Evolutionary conservation across 495 filamentous ascomycete species (phyloP).

Genomic region (Glarea lozoyensis): DNA sequence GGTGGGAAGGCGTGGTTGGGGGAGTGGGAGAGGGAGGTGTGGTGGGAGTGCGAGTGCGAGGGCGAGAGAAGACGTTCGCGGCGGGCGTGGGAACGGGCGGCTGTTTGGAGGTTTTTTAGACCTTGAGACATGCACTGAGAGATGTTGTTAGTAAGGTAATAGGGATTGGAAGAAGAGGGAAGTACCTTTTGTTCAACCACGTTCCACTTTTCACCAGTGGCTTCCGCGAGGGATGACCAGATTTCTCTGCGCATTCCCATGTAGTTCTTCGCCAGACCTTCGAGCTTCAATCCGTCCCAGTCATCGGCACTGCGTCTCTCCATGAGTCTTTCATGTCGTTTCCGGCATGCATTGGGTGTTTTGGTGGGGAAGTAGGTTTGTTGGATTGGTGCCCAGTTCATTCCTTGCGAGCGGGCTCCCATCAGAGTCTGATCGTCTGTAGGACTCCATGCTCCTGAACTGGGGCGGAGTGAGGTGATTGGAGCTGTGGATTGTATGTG

Average conservation of each 20-base stretch:
- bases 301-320: slow-evolving; percentile 55
- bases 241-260: slow-evolving; percentile 60
- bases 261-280: slow-evolving; percentile 58
- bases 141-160: slow-evolving; percentile 1
- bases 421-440: slow-evolving; percentile 57
- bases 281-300: slow-evolving; percentile 59
- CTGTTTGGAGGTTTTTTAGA: slow-evolving; percentile 47
- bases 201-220: slow-evolving; percentile 60
- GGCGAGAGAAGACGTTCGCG: slow-evolving; percentile 34
- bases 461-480: slow-evolving; percentile 36
- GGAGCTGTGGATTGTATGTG: no score
- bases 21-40: neutral
- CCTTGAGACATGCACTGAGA: slow-evolving; percentile 47
- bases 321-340: slow-evolving; percentile 67
- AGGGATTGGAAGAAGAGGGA: neutral
- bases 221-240: slow-evolving; percentile 54
- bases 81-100: slow-evolving; percentile 39
- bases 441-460: slow-evolving; percentile 51
- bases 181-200: slow-evolving; percentile 59
- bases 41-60: neutral
- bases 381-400: slow-evolving; percentile 68
- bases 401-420: slow-evolving; percentile 48
- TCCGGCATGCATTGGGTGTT: slow-evolving; percentile 70
- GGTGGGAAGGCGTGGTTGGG: neutral
- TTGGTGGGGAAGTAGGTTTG: slow-evolving; percentile 59